Base-by-base conservation (phyloP, 257 asterid genomes). In the Solanum chmielewskii region DNA sequence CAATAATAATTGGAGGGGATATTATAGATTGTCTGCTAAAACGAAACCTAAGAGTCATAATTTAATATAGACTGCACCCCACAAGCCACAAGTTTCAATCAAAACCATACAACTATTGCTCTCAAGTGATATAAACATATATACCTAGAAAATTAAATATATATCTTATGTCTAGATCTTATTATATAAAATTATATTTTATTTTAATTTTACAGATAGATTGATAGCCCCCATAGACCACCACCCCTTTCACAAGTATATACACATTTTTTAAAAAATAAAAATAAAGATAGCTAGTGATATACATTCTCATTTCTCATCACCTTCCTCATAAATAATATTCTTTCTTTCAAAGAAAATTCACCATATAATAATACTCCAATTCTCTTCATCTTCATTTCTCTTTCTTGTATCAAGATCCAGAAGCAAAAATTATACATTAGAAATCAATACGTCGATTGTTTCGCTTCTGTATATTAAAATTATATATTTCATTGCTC, bases 181-280 rank as follows among this genome's bases (percentile, higher is more conserved):
- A 47, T 16, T 83, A 20, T 59, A 20, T 59, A 59, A 1, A 18
- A 59, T 56, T 59, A 6, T 83, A 83, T 49, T 33, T 3, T 88
- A 87, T 76, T 41, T 89, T 88, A 68, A 80, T 90, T 87, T 90
- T 89, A 89, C 92, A 90, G 90, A 87, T 84, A 92, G 92, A 93
- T 85, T 74, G 88, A 84, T 86, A 82, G 87, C 11, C 85, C 44
- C 76, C 41, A 29, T 18, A 47, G 66, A 80, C 31, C 82, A 77
- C 44, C 44, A 81, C 85, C 25, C 68, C 9, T 80, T 81, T 9
- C 42, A 81, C 69, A 81, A 29, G 68, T 80, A 47, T 80, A 80
- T 80, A 80, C 84, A 29, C 84, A 29, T 39, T 39, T 39, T 39
- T 37, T 6, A 45, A 47, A 49, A 47, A 47, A 47, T 37, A 45